Evolutionary conservation across 441 rosid genomes (phyloP).

Genomic region (Populus hybrid): DNA sequence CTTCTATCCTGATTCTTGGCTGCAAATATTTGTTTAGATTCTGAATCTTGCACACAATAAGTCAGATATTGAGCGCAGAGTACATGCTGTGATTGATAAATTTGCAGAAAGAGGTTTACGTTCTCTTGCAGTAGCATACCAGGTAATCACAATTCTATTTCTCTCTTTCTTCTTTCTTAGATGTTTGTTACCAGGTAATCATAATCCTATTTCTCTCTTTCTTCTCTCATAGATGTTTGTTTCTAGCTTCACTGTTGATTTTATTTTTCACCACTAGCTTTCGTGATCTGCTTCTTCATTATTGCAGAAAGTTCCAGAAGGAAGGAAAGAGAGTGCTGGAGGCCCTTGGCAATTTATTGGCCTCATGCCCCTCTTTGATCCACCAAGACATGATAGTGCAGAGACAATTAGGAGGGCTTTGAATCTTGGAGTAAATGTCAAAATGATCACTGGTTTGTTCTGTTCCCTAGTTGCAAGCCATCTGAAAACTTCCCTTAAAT

Average conservation of each 20-base stretch:
- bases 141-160: constrained; percentile 37
- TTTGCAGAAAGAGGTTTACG: constrained; percentile 93
- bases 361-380: constrained; percentile 97
- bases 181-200: constrained; percentile 54
- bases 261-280: background rate
- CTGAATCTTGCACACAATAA: constrained; percentile 81
- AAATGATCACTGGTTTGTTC: constrained; percentile 85
- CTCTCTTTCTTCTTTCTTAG: background rate
- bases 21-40: constrained; percentile 46
- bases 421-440: constrained; percentile 93
- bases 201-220: background rate
- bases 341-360: constrained; percentile 93
- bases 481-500: background rate
- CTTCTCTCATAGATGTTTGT: background rate
- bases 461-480: constrained; percentile 14
- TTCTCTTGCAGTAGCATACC: constrained; percentile 94
- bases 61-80: constrained; percentile 82
- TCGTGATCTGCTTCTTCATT: background rate
- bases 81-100: constrained; percentile 87
- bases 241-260: background rate
- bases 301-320: constrained; percentile 86
- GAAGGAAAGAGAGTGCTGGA: constrained; percentile 81
- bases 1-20: constrained; percentile 16
- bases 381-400: constrained; percentile 98
- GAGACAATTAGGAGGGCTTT: constrained; percentile 91